Conservation (phyloP, 345 rosid species). For the Acer saccharum region DNA sequence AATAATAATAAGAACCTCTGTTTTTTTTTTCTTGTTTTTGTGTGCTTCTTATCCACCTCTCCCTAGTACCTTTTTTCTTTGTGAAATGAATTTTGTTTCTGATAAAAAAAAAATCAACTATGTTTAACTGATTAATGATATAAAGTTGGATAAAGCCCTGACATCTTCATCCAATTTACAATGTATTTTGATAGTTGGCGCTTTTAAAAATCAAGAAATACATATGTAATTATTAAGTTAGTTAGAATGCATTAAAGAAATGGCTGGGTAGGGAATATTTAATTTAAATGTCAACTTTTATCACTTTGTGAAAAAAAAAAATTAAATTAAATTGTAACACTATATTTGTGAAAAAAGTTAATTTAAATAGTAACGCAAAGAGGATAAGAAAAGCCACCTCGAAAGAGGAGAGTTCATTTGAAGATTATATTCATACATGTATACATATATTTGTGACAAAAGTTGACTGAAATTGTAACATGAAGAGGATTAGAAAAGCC, state of each 20-base stretch:
- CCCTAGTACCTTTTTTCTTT: too few species aligned
- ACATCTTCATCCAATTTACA: background rate
- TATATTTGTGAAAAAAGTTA: background rate
- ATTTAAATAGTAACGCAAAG: background rate
- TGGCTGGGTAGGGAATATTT: conserved; percentile 4
- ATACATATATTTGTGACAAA: background rate
- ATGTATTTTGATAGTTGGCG: background rate
- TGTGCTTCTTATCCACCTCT: too few species aligned
- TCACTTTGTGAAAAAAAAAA: too few species aligned
- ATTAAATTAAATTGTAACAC: too few species aligned
- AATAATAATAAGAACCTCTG: too few species aligned
- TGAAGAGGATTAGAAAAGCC: background rate
- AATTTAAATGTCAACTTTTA: background rate
- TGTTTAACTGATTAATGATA: too few species aligned
- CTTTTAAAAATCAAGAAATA: background rate
- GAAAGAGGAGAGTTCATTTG: too few species aligned
- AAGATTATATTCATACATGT: background rate
- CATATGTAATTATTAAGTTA: background rate
- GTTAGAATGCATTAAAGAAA: background rate
- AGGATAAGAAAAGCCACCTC: background rate
- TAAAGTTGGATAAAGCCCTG: too few species aligned
- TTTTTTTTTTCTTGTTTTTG: too few species aligned
- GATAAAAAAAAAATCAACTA: too few species aligned
- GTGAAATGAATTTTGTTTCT: too few species aligned
- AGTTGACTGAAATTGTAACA: background rate